Base-by-base conservation (phyloP, 108 stramenopile genomes). In the Cylindrotheca closterium region DNA sequence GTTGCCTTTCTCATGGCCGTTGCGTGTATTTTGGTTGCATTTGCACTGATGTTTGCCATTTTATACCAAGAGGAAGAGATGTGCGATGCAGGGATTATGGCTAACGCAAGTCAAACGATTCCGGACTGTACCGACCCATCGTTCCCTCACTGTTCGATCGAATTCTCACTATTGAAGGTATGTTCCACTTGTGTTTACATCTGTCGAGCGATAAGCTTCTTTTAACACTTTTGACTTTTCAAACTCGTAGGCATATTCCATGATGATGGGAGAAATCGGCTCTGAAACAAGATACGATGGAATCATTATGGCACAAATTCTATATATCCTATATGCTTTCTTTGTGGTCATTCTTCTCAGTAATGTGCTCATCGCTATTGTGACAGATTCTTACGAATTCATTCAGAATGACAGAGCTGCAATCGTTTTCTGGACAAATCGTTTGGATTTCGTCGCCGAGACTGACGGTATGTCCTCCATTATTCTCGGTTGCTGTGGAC, bases 11-110 rank as follows among this genome's bases (percentile, higher is more conserved):
- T 93, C 49, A 68, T 89, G 70, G 86, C 88, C 34, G 80, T 93
- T 55, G 58, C 60, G 21, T 79, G 88, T 34, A 89, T 90, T 53
- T 73, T 93, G 77, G 52, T 93, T 29, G 86, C 86, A 49, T 93
- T 93, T 77, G 89, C 89, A 3, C 87, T 88, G 65, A 93, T 89
- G 88, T 93, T 93, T 55, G 89, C 71, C 63, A 73, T 88, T 48
- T 74, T 90, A 24, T 93, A 88, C 71, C 77, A 67, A 4, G 73
- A 88, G 34, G 69, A 70, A 22, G 65, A 65, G 0, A 57, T 76
- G 3, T 91, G 89, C 46, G 28, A 21, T 26, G 51, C 28, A 21
- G 37, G n/a, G 25, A 50, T 22, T 29, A 32, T 2, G 30, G 32
- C 33, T 47, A 33, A 18, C 34, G 26, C 0, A 33, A 56, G 46